Evolutionary conservation across 805 yeast genomes (phyloP), one percentile per base, ranked within the genome.

Genomic region (Middelhovenomyces tepae): DNA sequence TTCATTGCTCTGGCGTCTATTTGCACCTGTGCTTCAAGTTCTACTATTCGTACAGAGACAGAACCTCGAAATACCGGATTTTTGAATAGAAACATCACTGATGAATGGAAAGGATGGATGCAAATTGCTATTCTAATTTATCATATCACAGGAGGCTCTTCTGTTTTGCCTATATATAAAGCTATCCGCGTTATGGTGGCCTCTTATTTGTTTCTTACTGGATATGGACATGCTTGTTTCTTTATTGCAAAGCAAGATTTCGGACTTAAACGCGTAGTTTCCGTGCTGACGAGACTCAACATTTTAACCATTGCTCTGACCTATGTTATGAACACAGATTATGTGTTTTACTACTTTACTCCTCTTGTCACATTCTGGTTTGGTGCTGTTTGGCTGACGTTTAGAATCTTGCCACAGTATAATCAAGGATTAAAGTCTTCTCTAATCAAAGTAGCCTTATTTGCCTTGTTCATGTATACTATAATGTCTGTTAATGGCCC

Each of bases 41-140:
- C 29, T 7, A 34, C 35, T 17, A 34, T 28, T 20, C 37, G 47
- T 10, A 32, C 27, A 16, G 14, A 31, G 11, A n/a, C n/a, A n/a
- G 47, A 43, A 29, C 43, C 32, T 5, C 17, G 16, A 28, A 14
- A 16, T 9, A 22, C 38, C 25, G 40, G 46, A 6, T 45, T 45
- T 32, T 44, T 45, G 40, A 48, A 44, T 24, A 40, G 50, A n/a
- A 43, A 45, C 22, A 49, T 45, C 42, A 39, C 43, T 9, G 40
- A 45, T 19, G 50, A 45, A 22, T 45, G 50, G 50, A 45, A 45
- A 28, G 50, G 50, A 6, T 45, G 50, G 50, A 45, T 45, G 50
- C 50, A 45, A 38, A 30, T 45, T 25, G 31, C 42, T 27, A 41
- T 45, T 28, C 32, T 45, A 27, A 43, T 45, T 26, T 45, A 45